Base-by-base conservation (phyloP, 495 filamentous ascomycete species). In the Annulohypoxylon maeteangense region DNA sequence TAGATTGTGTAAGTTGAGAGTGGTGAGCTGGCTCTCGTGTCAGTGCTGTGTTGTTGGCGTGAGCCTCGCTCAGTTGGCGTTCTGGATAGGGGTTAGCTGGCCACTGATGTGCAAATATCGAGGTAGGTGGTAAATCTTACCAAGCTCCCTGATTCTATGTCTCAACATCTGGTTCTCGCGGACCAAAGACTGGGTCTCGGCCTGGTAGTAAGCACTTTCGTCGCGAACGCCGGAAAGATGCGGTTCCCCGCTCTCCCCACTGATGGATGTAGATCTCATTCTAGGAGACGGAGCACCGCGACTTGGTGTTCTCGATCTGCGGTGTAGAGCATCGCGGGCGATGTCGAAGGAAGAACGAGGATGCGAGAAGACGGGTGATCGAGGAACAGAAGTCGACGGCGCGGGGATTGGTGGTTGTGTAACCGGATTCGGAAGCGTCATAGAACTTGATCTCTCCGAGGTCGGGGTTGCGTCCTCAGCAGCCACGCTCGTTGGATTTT, bases 131-230 rank as follows among this genome's bases (percentile, higher is more conserved):
- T 48, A 57, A 22, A 31, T 29, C 82, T 75, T 81, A 89, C 90
- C 92, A 12, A 98, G 82, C 75, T 97, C 95, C 36, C 92, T 87
- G 51, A 97, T 93, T 54, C 95, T 87, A 74, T 90, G 86, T 58
- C 90, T 89, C 62, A 99, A 82, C 91, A 99, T 96, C 78, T 96
- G 92, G 74, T 99, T 99, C 82, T 99, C 95, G 45, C 95, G 85
- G 18, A 87, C 85, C 68, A 99, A 81, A 82, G 89, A 95, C 71
- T 92, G 89, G 2, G 93, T 94, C 80, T 99, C 95, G 2, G 94
- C 93, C 78, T 97, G 93, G 68, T 97, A 97, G 78, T 93, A 97
- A 14, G 92, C 89, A 67, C 87, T 88, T 76, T 97, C 94, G 76
- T 96, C 93, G 23, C 92, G 84, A 62, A 87, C 81, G 7, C 76